Evolutionary conservation across 1,284 basidiomycete genomes (phyloP).

Genomic region (Entoloma clypeatum): DNA sequence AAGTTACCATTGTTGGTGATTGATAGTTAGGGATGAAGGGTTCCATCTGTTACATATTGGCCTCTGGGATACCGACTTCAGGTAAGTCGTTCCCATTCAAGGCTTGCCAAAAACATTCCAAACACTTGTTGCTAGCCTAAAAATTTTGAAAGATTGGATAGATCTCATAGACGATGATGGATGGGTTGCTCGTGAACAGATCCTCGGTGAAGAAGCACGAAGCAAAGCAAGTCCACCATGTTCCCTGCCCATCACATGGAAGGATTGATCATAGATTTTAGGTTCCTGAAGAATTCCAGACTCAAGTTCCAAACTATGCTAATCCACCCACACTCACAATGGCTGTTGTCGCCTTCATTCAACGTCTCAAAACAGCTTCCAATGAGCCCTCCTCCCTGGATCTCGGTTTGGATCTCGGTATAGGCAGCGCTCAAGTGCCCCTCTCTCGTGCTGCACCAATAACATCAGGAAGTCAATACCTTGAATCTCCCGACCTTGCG

Average conservation of each 20-base stretch:
- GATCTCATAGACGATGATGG: conserved; percentile 88
- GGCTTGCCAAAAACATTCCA: conserved; percentile 1
- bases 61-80: conserved; percentile 89
- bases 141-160: conserved; percentile 89
- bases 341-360: conserved; percentile 85
- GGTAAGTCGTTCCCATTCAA: conserved; percentile 36
- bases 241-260: too few species aligned
- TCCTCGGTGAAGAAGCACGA: conserved; percentile 91
- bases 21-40: conserved; percentile 80
- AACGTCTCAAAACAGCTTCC: conserved; percentile 54
- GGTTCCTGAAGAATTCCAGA: conserved; percentile 87
- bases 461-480: conserved; percentile 43
- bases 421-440: conserved; percentile 44
- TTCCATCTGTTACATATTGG: conserved; percentile 92
- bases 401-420: conserved; percentile 58
- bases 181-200: conserved; percentile 95
- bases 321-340: conserved; percentile 93
- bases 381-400: conserved; percentile 50
- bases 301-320: conserved; percentile 89
- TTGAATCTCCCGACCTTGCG: conserved; percentile 59
- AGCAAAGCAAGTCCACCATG: conserved; percentile 59
- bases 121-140: conserved; percentile 49
- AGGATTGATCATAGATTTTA: conserved; percentile 23
- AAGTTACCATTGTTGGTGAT: conserved; percentile 7
- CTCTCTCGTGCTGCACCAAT: conserved; percentile 29